Base-by-base conservation (phyloP, 345 rosid species). In the Aquilaria malaccensis region DNA sequence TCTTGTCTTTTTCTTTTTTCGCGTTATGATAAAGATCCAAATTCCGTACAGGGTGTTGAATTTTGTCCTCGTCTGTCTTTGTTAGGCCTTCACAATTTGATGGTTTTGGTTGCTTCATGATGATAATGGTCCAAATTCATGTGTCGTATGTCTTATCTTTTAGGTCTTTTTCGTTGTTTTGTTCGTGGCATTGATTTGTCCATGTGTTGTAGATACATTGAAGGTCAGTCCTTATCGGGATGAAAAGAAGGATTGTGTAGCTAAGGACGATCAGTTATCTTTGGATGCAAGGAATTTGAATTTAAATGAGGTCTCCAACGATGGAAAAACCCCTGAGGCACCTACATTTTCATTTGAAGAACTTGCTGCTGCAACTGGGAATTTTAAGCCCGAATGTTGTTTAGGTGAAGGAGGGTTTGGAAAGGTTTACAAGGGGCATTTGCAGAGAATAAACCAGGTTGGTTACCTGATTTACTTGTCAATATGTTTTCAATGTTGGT, bases 351-450 rank as follows among this genome's bases (percentile, higher is more conserved):
- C 85, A 29, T 82, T 84, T 55, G 65, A 69, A 50, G 91, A 91
- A 75, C 94, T 91, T 12, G 70, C 72, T 0, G 64, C 63, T 13
- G 94, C 91, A 13, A 88, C 96, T 0, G 80, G 74, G 2, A 81
- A 86, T 79, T 91, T 91, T 50, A 75, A 78, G 64, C 56, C 74
- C 1, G 82, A 78, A 74, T 85, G 85, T 79, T 84, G 84, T 59
- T 61, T 91, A 45, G 96, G 97, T 32, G 91, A 83, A 83, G 97
- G 97, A 15, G 97, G 97, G 37, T 91, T 91, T 52, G 97, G 96
- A 11, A 85, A 81, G 77, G 96, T 91, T 33, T 91, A 68, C 77
- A 86, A 79, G 63, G 97, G 94, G 11, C 53, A 55, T 59, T 55
- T 90, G 59, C 82, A 79, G 59, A 82, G 71, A 68, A 60, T 71